Evolutionary conservation across 768 basidiomycete genomes (phyloP), one percentile per base, ranked within the genome.

Genomic region (Rhizopogon sp.): DNA sequence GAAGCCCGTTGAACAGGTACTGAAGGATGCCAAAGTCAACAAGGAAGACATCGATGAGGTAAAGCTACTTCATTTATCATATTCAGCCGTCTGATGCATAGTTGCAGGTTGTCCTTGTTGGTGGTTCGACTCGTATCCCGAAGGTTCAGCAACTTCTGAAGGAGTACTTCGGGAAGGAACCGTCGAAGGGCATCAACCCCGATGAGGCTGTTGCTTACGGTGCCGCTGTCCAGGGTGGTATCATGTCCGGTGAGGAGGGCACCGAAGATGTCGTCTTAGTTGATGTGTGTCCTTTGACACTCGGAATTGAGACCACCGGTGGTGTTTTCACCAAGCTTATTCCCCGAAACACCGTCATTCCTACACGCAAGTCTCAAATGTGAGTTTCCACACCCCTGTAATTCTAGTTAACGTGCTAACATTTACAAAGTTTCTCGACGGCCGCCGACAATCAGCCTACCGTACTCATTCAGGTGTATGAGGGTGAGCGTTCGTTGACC

Each of bases 121-220:
- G 93, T 72, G 93, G 93, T 73, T 98, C 96, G 29, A 99, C 96
- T 63, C 95, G 96, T 86, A 99, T 99, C 66, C 96, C 96, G 73
- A 97, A 97, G 79, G 93, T 99, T 60, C 95, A 98, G 68, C 92
- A 97, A 66, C 91, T 98, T 70, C 85, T 99, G 69, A 94, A 93
- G 74, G 95, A 98, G 71, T 98, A 84, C 81, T 99, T 98, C 74
- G 89, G 93, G 70, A 97, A 91, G 79, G 96, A 98, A 71, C 94
- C 94, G 52, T 95, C 95, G 59, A 95, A 93, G 81, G 90, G 91
- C 61, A 99, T 98, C 78, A 98, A 99, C 82, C 94, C 95, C 52
- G 96, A 99, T 72, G 96, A 99, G 78, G 96, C 96, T 58, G 96
- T 99, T 62, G 94, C 96, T 44, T 98, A 97, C 66, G 96, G 96